Percentiles rank a stretch among this genome's conserved stretches.
Evolutionary conservation across 441 rosid genomes (phyloP).

Genomic region (Gossypium aridum): DNA sequence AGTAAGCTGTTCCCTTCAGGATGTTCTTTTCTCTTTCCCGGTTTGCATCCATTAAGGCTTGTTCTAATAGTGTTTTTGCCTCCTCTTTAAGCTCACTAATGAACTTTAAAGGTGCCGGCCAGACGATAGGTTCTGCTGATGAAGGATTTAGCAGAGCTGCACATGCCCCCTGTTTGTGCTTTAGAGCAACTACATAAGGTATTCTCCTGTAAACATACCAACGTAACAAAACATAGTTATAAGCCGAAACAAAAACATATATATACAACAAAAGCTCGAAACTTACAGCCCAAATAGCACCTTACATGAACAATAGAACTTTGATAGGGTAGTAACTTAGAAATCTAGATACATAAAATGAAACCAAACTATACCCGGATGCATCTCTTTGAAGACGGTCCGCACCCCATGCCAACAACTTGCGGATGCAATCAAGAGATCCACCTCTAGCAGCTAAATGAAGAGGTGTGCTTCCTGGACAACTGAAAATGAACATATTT

Average conservation of each 20-base stretch:
- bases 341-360: background rate
- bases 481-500: slow-evolving; percentile 32
- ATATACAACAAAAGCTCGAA: too few species aligned
- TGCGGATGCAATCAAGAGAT: slow-evolving; percentile 85
- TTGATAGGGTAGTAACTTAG: background rate
- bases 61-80: slow-evolving; percentile 72
- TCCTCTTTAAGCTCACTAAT: slow-evolving; percentile 87
- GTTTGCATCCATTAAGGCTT: slow-evolving; percentile 81
- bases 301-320: background rate
- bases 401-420: slow-evolving; percentile 96
- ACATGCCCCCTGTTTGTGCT: slow-evolving; percentile 72
- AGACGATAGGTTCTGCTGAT: slow-evolving; percentile 93
- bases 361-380: slow-evolving; percentile 59
- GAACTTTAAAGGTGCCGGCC: slow-evolving; percentile 97
- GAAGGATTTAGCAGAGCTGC: slow-evolving; percentile 90
- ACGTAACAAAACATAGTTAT: background rate
- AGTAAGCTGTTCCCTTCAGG: slow-evolving; percentile 58
- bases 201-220: slow-evolving; percentile 56
- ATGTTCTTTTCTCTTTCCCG: slow-evolving; percentile 80
- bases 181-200: slow-evolving; percentile 75
- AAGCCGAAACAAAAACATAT: too few species aligned
- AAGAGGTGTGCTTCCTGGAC: slow-evolving; percentile 90
- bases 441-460: slow-evolving; percentile 98
- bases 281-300: too few species aligned
- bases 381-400: slow-evolving; percentile 94